Conservation (phyloP, 306 rosid genomes). For the Prunus salicina region DNA sequence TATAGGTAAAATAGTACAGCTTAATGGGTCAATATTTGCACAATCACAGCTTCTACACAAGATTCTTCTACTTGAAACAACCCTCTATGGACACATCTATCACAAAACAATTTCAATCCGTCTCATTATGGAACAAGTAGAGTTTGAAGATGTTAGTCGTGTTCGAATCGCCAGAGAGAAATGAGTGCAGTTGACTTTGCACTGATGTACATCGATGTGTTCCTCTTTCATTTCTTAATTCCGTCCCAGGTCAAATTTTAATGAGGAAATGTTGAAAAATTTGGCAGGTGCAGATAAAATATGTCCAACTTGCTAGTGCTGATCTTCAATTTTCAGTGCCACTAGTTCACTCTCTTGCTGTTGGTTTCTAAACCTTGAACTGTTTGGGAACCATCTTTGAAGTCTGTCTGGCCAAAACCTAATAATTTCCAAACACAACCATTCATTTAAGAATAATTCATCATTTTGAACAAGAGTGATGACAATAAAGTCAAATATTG, state of each 20-base stretch:
- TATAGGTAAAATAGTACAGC: background rate
- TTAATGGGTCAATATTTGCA: background rate
- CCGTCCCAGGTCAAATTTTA: constrained; percentile 11
- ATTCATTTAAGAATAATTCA: constrained; percentile 9
- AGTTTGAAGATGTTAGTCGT: constrained; percentile 5
- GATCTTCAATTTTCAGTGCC: constrained; percentile 52
- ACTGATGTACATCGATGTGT: constrained; percentile 3
- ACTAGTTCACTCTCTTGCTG: constrained; percentile 78
- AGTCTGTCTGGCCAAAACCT: constrained; percentile 90
- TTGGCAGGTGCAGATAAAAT: background rate
- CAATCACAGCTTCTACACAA: background rate
- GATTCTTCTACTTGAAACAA: background rate
- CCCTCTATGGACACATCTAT: background rate
- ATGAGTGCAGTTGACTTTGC: constrained; percentile 16
- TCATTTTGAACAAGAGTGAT: background rate
- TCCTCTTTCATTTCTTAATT: constrained; percentile 14
- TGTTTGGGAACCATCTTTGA: constrained; percentile 68
- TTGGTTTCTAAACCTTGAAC: constrained; percentile 58
- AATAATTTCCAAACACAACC: constrained; percentile 15
- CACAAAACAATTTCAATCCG: constrained; percentile 4
- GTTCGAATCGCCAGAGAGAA: constrained; percentile 4
- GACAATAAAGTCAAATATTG: background rate
- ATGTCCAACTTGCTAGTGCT: constrained; percentile 31
- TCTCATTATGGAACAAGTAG: background rate
- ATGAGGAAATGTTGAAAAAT: constrained; percentile 14